phyloP scores from a whole-genome alignment of 139 green algal genomes.

The Haematococcus lacustris region DNA sequence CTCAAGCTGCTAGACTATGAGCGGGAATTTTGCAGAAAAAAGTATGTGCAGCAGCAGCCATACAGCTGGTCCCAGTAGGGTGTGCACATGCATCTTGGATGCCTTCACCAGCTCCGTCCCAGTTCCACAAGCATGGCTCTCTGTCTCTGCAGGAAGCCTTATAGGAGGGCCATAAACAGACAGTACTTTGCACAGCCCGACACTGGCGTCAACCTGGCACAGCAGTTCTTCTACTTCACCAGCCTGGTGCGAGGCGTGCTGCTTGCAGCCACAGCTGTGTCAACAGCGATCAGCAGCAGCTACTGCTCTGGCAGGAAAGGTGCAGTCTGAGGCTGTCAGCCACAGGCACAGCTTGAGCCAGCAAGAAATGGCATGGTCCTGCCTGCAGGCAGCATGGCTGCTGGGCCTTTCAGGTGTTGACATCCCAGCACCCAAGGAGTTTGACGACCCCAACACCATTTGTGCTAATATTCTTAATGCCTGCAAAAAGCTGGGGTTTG shows the following conservation, averaged over 20 bases:
- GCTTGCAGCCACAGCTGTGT: background rate
- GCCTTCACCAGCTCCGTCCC: background rate
- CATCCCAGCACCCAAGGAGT: conserved; percentile 51
- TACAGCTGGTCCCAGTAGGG: background rate
- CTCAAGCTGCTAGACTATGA: conserved; percentile 76
- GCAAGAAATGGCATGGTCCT: background rate
- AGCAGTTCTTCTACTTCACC: conserved; percentile 76
- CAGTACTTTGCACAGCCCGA: conserved; percentile 50
- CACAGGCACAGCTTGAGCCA: background rate
- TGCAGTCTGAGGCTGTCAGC: background rate
- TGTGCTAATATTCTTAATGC: conserved; percentile 40
- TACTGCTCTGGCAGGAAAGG: background rate
- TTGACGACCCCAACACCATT: conserved; percentile 64
- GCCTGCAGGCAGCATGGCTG: conserved; percentile 49
- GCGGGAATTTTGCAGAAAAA: conserved; percentile 58
- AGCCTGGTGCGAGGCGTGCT: conserved; percentile 35
- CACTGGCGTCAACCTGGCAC: conserved; percentile 26
- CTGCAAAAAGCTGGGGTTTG: conserved; percentile 39
- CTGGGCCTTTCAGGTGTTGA: conserved; percentile 36
- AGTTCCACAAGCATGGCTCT: background rate
- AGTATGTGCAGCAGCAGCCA: conserved; percentile 24
- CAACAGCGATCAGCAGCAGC: too few species aligned
- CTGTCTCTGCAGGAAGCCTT: conserved; percentile 37
- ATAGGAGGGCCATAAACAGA: conserved; percentile 37
- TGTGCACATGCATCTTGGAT: background rate